A percentile compares a stretch with the other conserved stretches of the same genome.
These are phyloP conservation scores for Ormosia emarginata DNA, from an alignment of 306 rosid genomes.

Conservation along the genomic window DNA sequence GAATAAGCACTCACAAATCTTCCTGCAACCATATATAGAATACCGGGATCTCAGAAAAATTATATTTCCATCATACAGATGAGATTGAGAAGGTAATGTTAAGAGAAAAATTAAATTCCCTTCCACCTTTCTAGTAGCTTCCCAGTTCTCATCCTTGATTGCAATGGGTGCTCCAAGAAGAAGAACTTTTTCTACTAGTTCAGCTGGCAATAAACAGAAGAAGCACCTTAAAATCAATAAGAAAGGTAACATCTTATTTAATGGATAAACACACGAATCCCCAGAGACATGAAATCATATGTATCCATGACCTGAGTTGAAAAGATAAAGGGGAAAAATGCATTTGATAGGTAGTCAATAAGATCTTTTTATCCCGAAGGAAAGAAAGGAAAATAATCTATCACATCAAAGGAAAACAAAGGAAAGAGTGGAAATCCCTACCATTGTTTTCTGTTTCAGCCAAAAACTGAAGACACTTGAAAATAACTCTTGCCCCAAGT, in stretches of 20 bases:
- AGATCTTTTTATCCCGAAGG: background rate
- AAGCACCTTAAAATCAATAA: background rate
- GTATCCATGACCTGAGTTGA: background rate
- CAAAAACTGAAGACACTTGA: slow-evolving; percentile 40
- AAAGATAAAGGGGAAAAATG: background rate
- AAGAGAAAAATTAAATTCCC: too few species aligned
- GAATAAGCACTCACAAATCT: too few species aligned
- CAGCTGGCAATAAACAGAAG: too few species aligned
- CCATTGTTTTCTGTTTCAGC: slow-evolving; percentile 35
- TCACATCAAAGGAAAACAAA: background rate
- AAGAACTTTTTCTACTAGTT: too few species aligned
- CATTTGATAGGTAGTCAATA: background rate
- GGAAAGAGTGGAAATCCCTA: background rate
- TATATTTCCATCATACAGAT: too few species aligned
- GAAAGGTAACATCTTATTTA: background rate
- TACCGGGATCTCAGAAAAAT: too few species aligned
- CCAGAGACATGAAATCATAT: background rate
- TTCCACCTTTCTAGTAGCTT: too few species aligned
- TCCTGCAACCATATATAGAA: too few species aligned
- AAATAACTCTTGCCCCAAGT: slow-evolving; percentile 41
- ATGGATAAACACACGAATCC: background rate
- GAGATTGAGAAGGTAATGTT: too few species aligned
- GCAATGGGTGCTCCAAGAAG: too few species aligned
- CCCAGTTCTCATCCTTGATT: too few species aligned
- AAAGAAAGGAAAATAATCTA: background rate